Evolutionary conservation across 2,329 filamentous ascomycete genomes (phyloP), one percentile per base, ranked within the genome.

Genomic region (Monascus ruber): DNA sequence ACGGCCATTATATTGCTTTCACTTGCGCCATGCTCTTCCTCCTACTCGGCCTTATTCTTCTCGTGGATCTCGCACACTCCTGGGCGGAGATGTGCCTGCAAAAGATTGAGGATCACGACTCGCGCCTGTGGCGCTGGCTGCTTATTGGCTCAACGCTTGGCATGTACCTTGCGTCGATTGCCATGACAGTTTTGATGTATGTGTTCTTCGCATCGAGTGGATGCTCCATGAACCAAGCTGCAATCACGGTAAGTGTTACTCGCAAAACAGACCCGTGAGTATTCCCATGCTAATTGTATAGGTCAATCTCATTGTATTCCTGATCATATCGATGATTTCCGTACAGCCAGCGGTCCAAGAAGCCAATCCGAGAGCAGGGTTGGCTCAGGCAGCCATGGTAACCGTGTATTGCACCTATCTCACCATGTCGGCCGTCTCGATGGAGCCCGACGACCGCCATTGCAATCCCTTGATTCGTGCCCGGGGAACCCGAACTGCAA

Each of bases 331-430:
- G 0, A 72, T 80, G 48, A 73, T 95, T 27, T 95, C 89, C 0
- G 81, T 98, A 44, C 88, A 96, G 58, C 88, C 91, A 1, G 76
- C 76, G 1, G 78, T 98, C 9, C 91, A 98, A 63, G 86, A 88
- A 55, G 81, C 81, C 59, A 98, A 98, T 63, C 79, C 88, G 35
- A 87, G 89, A 58, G 91, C 91, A 33, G 91, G 91, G 36, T 74
- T 98, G 42, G 91, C 91, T n/a, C 91, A 98, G 60, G 87, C 88
- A 33, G 89, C 91, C 45, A 95, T 96, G 77, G 91, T 98, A 34
- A 86, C 88, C 11, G 77, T 94, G 42, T 98, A 98, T 72, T 98
- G 91, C 76, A 96, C 91, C 33, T 98, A 98, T 59, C 77, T 98
- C 40, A 98, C 91, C 49, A 86, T 98, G 79, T 95, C 88, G 2